Conservation (phyloP, 305 asterid genomes). For the Withania somnifera region DNA sequence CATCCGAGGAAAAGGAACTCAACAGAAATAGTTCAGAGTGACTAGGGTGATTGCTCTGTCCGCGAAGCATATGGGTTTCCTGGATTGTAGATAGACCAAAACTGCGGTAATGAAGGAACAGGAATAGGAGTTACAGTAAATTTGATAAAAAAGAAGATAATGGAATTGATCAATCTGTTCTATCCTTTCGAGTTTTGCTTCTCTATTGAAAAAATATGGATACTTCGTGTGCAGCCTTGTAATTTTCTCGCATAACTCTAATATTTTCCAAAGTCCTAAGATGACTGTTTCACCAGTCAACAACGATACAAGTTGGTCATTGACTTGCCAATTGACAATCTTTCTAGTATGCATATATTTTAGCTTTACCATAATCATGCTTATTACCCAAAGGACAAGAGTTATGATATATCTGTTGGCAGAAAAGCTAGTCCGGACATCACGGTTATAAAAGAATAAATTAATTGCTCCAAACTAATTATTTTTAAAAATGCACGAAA, state of each 20-base stretch:
- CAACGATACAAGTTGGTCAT: not conserved
- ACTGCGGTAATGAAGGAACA: not conserved
- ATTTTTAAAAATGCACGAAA: not conserved
- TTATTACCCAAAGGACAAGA: not conserved
- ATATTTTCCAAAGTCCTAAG: not conserved
- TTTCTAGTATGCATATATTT: not conserved
- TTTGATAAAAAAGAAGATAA: not conserved
- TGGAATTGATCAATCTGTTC: not conserved
- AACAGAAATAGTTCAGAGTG: constrained; percentile 29
- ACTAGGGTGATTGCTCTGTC: not conserved
- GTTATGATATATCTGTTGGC: too few species aligned
- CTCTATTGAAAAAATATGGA: not conserved
- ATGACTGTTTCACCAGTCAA: not conserved
- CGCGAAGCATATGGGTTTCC: not conserved
- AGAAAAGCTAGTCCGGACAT: too few species aligned
- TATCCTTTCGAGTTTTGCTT: not conserved
- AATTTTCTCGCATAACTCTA: not conserved
- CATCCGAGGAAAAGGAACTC: constrained; percentile 39
- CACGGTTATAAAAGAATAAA: too few species aligned
- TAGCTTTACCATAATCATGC: not conserved
- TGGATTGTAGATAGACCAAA: not conserved
- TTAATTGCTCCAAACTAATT: not conserved
- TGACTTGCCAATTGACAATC: not conserved
- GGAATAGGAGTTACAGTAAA: not conserved
- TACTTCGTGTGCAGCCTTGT: not conserved